Evolutionary conservation across 2,329 filamentous ascomycete species (phyloP).

Genomic region (Trichoderma asperellum): DNA sequence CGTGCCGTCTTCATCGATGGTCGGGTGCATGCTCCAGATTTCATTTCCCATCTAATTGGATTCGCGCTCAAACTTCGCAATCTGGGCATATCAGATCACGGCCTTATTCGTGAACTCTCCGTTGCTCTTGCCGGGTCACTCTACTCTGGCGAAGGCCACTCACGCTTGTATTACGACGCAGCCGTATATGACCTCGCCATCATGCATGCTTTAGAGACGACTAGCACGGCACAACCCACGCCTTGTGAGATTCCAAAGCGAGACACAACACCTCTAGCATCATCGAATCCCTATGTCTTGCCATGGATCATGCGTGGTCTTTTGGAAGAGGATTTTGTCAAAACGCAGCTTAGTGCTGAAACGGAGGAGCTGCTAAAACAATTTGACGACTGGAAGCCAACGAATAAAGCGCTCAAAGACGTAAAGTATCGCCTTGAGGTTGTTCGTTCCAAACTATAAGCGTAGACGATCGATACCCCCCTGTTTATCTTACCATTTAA

Average conservation of each 20-base stretch:
- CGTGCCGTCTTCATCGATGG: conserved; percentile 96
- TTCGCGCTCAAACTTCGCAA: conserved; percentile 95
- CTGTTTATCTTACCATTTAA: not conserved
- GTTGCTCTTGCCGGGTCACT: conserved; percentile 86
- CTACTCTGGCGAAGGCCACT: conserved; percentile 91
- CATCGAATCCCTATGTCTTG: conserved; percentile 83
- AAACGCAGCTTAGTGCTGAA: conserved; percentile 76
- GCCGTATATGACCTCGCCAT: conserved; percentile 82
- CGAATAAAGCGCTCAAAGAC: conserved; percentile 88
- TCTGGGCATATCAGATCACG: conserved; percentile 89
- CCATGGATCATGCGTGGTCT: conserved; percentile 96
- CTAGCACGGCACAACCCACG: conserved; percentile 47
- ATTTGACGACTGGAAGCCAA: conserved; percentile 93
- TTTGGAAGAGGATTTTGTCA: conserved; percentile 88
- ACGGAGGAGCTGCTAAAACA: conserved; percentile 78
- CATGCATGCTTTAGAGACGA: conserved; percentile 74
- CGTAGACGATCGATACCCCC: conserved; percentile 17
- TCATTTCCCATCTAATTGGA: conserved; percentile 88
- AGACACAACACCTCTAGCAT: conserved; percentile 43
- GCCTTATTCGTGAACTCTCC: conserved; percentile 87
- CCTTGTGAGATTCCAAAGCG: conserved; percentile 32
- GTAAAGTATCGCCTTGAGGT: conserved; percentile 94
- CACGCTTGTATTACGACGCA: conserved; percentile 86
- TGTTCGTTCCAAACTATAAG: conserved; percentile 79
- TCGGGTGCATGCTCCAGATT: conserved; percentile 87